Percentiles rank a stretch among this genome's conserved stretches.
These are phyloP conservation scores for Naganishia vishniacii DNA, from an alignment of 768 basidiomycete genomes.

Conservation along the genomic window DNA sequence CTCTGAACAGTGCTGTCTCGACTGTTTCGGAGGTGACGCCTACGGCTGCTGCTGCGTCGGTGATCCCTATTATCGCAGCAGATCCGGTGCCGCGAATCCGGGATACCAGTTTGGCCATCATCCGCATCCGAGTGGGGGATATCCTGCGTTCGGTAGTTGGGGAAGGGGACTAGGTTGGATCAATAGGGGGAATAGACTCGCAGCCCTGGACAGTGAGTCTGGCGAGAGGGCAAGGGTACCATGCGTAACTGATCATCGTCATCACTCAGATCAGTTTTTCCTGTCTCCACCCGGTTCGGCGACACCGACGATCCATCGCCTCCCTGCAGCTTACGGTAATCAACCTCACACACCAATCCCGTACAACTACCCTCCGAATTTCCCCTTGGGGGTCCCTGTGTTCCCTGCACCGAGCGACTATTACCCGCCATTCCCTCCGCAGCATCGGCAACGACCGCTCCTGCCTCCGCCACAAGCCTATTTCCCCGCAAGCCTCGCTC, in stretches of 20 bases:
- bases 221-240: not conserved
- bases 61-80: not conserved
- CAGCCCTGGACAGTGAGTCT: not conserved
- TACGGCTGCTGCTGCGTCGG: constrained; percentile 16
- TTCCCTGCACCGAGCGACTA: not conserved
- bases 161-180: constrained; percentile 1
- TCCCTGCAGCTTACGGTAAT: not conserved
- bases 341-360: not conserved
- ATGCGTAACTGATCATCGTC: not conserved
- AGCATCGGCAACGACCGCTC: not conserved
- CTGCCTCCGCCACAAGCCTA: constrained; percentile 1
- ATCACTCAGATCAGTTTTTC: not conserved
- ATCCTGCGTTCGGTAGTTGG: not conserved
- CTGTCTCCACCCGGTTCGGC: not conserved
- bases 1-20: constrained; percentile 15
- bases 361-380: not conserved
- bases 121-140: constrained; percentile 13
- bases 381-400: no score
- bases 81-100: not conserved
- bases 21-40: not conserved
- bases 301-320: not conserved
- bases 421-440: not conserved
- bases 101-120: constrained; percentile 6
- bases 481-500: not conserved
- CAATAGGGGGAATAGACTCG: not conserved